phyloP scores from a whole-genome alignment of 768 basidiomycete species.

The Nidularia sp. region DNA sequence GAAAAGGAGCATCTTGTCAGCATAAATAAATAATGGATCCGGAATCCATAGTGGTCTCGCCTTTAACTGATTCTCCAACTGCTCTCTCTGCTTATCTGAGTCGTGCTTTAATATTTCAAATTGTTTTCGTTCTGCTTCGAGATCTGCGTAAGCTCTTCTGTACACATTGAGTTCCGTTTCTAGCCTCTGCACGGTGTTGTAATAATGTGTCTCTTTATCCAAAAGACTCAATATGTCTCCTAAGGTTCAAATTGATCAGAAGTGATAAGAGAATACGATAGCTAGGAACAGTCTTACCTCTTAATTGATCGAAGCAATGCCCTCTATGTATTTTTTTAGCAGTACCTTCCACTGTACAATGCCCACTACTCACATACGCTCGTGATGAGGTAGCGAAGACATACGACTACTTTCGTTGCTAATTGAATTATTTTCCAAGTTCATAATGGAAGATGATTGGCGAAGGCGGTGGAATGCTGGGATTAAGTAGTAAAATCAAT shows the following conservation, averaged over 20 bases:
- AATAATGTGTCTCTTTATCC: constrained; percentile 21
- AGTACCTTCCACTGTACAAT: no score
- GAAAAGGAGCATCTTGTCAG: neutral
- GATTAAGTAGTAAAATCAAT: no score
- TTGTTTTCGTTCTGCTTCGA: constrained; percentile 28
- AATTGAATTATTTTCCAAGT: no score
- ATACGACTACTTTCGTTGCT: no score
- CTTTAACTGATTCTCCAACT: constrained; percentile 37
- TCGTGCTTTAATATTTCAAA: constrained; percentile 27
- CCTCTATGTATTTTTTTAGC: no score
- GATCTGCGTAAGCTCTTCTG: constrained; percentile 34
- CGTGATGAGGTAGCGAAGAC: no score
- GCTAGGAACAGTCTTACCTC: no score
- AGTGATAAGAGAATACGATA: neutral
- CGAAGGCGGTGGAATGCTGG: no score
- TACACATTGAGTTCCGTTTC: constrained; percentile 37
- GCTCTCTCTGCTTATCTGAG: constrained; percentile 30
- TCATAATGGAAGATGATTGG: no score
- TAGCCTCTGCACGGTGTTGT: constrained; percentile 27
- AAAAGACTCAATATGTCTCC: constrained; percentile 35
- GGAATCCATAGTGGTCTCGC: constrained; percentile 10
- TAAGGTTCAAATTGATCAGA: constrained; percentile 8
- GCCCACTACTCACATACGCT: no score
- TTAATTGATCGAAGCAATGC: no score
- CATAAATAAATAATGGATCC: neutral